Base-by-base conservation (phyloP, 208 protist genomes). In the Crithidia thermophila region DNA sequence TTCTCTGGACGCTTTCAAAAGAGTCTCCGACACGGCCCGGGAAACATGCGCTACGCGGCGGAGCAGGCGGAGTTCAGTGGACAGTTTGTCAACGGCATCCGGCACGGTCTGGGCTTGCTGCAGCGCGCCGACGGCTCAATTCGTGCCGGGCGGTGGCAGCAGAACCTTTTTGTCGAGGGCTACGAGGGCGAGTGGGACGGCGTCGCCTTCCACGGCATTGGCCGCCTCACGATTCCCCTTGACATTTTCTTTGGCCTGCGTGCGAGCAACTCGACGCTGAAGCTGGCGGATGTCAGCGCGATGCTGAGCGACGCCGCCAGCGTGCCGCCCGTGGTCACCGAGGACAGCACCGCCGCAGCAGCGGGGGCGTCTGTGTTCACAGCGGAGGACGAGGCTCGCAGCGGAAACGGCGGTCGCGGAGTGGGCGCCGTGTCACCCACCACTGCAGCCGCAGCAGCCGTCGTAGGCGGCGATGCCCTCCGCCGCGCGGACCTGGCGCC, bases 181-280 rank as follows among this genome's bases (percentile, higher is more conserved):
- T 97, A 97, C 73, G 84, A 89, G 36, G 91, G 91, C 10, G 91
- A 94, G 68, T 97, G 91, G 89, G 82, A 94, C 67, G 83, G 85
- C 2, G 33, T 43, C 30, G 46, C 43, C 27, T 82, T 94, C 56
- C 79, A 93, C 61, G 91, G 91, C 46, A 76, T 94, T 28, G 88
- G 91, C 8, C 75, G 67, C 25, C 50, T 94, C 21, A 73, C 60
- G 13, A 52, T 89, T 4, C 67, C 72, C 8, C 40, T 89, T 16
- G 75, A 79, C n/a, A 78, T 71, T 16, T 88, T 82, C 57, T 69
- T 81, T 11, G 40, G 61, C n/a, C 46, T 65, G 21, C 61, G 59
- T 23, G 64, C 62, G 11, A 69, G 50, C 34, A 72, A 70, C 59
- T 64, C 58, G 6, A 52, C 56, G 25, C 51, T 66, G 47, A 67